These are phyloP conservation scores for Kodamaea kaohsiungensis DNA, from an alignment of 805 yeast genomes.

Conservation along the genomic window DNA sequence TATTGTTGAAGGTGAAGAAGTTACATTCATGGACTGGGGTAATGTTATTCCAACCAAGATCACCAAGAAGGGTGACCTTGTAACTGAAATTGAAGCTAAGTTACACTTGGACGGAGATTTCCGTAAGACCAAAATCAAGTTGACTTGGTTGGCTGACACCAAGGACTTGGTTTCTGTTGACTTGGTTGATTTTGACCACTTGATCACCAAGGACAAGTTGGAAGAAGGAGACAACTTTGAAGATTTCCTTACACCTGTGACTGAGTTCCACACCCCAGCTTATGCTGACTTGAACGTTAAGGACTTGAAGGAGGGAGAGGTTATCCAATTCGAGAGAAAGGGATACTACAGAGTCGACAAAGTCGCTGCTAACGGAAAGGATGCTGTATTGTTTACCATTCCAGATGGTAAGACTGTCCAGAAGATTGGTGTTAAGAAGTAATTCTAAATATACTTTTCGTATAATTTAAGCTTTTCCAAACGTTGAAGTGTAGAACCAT, in stretches of 20 bases:
- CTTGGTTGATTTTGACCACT: conserved; percentile 32
- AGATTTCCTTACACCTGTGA: conserved; percentile 28
- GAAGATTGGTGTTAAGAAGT: conserved; percentile 13
- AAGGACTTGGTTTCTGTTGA: conserved; percentile 26
- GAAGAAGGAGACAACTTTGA: conserved; percentile 33
- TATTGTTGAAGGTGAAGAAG: conserved; percentile 28
- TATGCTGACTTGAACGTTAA: conserved; percentile 27
- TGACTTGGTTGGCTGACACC: conserved; percentile 34
- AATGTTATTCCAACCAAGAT: conserved; percentile 29
- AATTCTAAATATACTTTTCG: background rate
- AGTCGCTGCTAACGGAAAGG: conserved; percentile 21
- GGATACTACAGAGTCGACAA: conserved; percentile 30
- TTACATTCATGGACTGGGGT: conserved; percentile 36
- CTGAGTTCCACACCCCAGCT: conserved; percentile 26
- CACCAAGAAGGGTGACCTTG: conserved; percentile 24
- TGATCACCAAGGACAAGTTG: conserved; percentile 36
- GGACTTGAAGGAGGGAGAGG: conserved; percentile 26
- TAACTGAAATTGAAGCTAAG: conserved; percentile 26
- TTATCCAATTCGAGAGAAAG: conserved; percentile 32
- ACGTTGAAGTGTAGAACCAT: no score
- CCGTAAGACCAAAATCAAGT: conserved; percentile 32
- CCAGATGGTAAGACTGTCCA: conserved; percentile 32
- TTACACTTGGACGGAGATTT: conserved; percentile 35
- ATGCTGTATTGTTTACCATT: conserved; percentile 28
- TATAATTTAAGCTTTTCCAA: no score